Evolutionary conservation across 2,329 filamentous ascomycete genomes (phyloP).

Genomic region (Zarea fungicola): DNA sequence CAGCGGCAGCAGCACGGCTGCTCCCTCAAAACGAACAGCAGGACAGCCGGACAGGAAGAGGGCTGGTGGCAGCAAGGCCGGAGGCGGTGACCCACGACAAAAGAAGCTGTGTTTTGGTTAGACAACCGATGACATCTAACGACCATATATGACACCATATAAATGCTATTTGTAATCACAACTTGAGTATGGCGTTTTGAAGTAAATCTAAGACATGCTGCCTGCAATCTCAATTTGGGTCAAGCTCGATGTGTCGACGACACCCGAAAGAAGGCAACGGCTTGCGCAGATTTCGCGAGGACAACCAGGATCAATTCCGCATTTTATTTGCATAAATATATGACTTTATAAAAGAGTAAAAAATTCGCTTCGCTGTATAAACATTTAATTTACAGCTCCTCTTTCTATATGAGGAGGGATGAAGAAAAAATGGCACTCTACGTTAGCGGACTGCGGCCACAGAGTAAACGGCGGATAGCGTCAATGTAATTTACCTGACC

Average conservation of each 20-base stretch:
- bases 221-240: too few relatives aligned
- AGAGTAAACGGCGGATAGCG: slow-evolving; percentile 4
- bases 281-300: too few relatives aligned
- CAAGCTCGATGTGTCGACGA: too few relatives aligned
- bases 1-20: not conserved
- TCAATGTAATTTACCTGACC: slow-evolving; percentile 8
- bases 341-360: not conserved
- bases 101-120: slow-evolving; percentile 50
- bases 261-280: too few relatives aligned
- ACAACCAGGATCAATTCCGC: too few relatives aligned
- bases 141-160: too few relatives aligned
- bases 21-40: slow-evolving; percentile 12
- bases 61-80: slow-evolving; percentile 23
- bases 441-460: slow-evolving; percentile 6
- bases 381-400: slow-evolving; percentile 10
- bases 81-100: slow-evolving; percentile 39
- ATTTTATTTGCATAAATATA: not conserved
- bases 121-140: too few relatives aligned
- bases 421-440: not conserved
- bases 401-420: not conserved
- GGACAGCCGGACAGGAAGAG: slow-evolving; percentile 31
- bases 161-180: too few relatives aligned
- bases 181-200: too few relatives aligned
- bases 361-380: slow-evolving; percentile 8
- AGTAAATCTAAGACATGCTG: too few relatives aligned